Percentiles rank a stretch among this genome's conserved stretches.
Conservation (phyloP, 2,329 filamentous ascomycete genomes). For the Claviceps digitariae region DNA sequence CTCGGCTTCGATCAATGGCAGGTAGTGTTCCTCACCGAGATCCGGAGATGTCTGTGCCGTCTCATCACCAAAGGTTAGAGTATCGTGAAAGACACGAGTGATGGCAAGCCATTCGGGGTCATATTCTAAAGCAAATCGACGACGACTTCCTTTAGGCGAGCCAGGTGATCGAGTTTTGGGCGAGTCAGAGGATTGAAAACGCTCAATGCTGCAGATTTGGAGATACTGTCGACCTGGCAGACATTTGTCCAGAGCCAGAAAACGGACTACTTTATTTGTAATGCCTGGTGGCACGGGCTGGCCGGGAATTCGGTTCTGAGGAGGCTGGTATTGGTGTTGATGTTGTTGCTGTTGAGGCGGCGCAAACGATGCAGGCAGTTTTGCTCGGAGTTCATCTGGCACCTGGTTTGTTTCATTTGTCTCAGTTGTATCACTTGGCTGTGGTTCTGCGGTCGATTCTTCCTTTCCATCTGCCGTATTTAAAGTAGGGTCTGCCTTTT, state of each 20-base stretch:
- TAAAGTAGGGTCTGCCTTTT: neutral
- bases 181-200: conserved; percentile 24
- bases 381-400: conserved; percentile 51
- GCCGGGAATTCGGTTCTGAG: conserved; percentile 29
- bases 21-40: conserved; percentile 56
- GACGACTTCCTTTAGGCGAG: conserved; percentile 10
- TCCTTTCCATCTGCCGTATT: neutral
- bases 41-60: conserved; percentile 40
- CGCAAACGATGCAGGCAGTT: conserved; percentile 65
- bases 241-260: conserved; percentile 88
- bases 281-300: conserved; percentile 59
- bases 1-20: conserved; percentile 52
- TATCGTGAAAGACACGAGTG: conserved; percentile 61
- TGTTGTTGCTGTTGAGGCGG: conserved; percentile 15
- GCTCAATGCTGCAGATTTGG: conserved; percentile 55
- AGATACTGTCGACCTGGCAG: conserved; percentile 68
- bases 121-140: conserved; percentile 55
- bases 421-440: neutral
- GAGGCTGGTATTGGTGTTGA: conserved; percentile 8
- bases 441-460: neutral
- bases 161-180: conserved; percentile 1
- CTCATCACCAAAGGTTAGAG: conserved; percentile 50
- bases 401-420: conserved; percentile 24
- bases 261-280: conserved; percentile 65
- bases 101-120: conserved; percentile 96